A percentile compares a stretch with the other conserved stretches of the same genome.
These are phyloP conservation scores for Cyclostephanos tholiformis DNA, from an alignment of 108 stramenopile genomes.

Conservation along the genomic window DNA sequence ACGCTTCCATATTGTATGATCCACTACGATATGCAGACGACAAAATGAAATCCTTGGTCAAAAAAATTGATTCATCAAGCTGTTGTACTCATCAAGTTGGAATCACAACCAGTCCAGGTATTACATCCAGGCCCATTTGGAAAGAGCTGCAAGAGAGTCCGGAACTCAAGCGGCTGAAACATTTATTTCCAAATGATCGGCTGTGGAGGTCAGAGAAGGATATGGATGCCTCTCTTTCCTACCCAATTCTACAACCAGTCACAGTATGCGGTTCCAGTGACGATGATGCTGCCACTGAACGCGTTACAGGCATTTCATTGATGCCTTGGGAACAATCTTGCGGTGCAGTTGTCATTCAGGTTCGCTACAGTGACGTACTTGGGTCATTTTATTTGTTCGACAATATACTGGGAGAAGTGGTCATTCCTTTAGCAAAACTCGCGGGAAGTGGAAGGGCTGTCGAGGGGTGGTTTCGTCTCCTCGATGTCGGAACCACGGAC, in stretches of 20 bases:
- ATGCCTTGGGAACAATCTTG: constrained; percentile 65
- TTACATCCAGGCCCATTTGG: constrained; percentile 75
- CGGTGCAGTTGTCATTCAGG: constrained; percentile 75
- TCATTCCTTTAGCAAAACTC: constrained; percentile 68
- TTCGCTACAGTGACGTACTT: constrained; percentile 68
- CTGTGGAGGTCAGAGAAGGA: constrained; percentile 28
- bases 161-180: constrained; percentile 59
- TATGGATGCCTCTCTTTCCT: constrained; percentile 22
- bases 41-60: constrained; percentile 31
- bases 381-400: constrained; percentile 64
- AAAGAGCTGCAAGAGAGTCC: constrained; percentile 50
- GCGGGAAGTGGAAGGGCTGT: constrained; percentile 52
- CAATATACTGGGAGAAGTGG: constrained; percentile 74
- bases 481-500: constrained; percentile 59
- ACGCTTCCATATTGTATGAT: constrained; percentile 64
- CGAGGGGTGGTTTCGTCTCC: constrained; percentile 77
- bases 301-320: constrained; percentile 22
- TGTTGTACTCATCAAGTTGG: constrained; percentile 63
- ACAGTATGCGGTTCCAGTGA: constrained; percentile 21
- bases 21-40: constrained; percentile 56
- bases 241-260: constrained; percentile 71
- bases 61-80: constrained; percentile 56
- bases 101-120: constrained; percentile 53
- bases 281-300: constrained; percentile 4
- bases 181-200: constrained; percentile 58